Conservation (phyloP, 2,329 filamentous ascomycete genomes). For the Diaporthe vaccinii region DNA sequence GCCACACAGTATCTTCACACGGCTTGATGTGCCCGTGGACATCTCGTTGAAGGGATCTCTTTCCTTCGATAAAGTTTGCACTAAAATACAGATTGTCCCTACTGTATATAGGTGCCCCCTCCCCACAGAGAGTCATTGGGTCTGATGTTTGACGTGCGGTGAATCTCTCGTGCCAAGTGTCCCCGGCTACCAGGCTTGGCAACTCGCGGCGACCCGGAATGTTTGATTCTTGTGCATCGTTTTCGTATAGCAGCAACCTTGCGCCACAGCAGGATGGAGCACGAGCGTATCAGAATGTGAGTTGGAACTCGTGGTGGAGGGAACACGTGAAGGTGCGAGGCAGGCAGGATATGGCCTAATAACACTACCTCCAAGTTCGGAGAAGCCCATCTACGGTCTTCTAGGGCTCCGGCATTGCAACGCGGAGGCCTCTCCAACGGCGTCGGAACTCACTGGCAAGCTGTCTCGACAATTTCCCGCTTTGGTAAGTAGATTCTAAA, state of each 20-base stretch:
- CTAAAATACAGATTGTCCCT: not conserved
- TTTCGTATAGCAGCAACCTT: not conserved
- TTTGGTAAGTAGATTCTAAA: not conserved
- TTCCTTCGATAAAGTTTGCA: not conserved
- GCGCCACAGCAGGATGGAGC: not conserved
- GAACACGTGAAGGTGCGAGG: not conserved
- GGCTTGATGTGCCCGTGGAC: not conserved
- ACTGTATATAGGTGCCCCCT: not conserved
- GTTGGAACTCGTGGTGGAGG: not conserved
- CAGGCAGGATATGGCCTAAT: no score
- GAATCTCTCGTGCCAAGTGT: not conserved
- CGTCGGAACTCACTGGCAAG: not conserved
- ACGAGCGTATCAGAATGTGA: not conserved
- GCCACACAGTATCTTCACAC: not conserved
- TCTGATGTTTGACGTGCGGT: not conserved
- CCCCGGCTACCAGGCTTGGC: not conserved
- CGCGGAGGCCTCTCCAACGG: no score
- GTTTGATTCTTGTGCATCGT: not conserved
- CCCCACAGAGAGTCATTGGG: not conserved
- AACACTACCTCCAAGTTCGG: no score
- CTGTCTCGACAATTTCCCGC: not conserved
- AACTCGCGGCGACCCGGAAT: no score
- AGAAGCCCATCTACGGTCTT: no score
- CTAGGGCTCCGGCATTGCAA: no score
- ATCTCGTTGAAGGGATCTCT: not conserved